Conservation (phyloP, 2,329 filamentous ascomycete species). For the Penicillium sclerotiorum region DNA sequence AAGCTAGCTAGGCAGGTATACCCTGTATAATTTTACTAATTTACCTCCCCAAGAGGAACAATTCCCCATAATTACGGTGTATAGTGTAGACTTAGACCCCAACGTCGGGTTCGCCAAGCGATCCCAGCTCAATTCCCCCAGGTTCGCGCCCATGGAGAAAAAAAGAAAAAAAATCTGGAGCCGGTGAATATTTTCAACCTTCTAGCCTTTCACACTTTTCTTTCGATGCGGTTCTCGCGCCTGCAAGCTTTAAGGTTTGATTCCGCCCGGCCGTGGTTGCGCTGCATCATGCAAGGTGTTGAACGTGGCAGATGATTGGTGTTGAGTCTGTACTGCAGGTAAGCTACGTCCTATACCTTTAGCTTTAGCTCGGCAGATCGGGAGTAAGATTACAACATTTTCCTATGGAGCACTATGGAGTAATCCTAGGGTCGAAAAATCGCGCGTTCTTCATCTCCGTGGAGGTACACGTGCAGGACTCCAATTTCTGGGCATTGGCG, state of each 20-base stretch:
- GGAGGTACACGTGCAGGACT: neutral
- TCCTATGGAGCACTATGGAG: too few species aligned
- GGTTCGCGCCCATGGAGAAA: slow-evolving; percentile 21
- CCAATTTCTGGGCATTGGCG: too few species aligned
- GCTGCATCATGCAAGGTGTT: slow-evolving; percentile 21
- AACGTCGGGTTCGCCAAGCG: slow-evolving; percentile 23
- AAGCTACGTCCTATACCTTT: too few species aligned
- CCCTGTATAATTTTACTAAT: slow-evolving; percentile 8
- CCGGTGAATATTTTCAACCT: neutral
- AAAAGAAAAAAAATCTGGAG: slow-evolving; percentile 2
- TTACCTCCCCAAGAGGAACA: too few species aligned
- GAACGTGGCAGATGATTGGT: too few species aligned
- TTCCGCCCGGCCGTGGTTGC: slow-evolving; percentile 5
- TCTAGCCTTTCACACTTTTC: neutral
- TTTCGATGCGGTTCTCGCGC: slow-evolving; percentile 19
- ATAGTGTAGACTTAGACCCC: too few species aligned
- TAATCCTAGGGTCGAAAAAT: neutral
- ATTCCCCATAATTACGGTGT: too few species aligned
- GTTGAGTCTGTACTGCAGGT: neutral
- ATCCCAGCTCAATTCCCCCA: slow-evolving; percentile 23
- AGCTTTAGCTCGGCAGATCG: neutral
- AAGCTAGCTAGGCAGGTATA: slow-evolving; percentile 2
- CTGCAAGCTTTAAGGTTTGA: slow-evolving; percentile 22
- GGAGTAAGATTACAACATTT: too few species aligned
- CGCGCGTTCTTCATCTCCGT: neutral